A percentile compares a stretch with the other conserved stretches of the same genome.
These are phyloP conservation scores for Blastobotrys mokoenaii DNA, from an alignment of 805 yeast species.

Conservation along the genomic window DNA sequence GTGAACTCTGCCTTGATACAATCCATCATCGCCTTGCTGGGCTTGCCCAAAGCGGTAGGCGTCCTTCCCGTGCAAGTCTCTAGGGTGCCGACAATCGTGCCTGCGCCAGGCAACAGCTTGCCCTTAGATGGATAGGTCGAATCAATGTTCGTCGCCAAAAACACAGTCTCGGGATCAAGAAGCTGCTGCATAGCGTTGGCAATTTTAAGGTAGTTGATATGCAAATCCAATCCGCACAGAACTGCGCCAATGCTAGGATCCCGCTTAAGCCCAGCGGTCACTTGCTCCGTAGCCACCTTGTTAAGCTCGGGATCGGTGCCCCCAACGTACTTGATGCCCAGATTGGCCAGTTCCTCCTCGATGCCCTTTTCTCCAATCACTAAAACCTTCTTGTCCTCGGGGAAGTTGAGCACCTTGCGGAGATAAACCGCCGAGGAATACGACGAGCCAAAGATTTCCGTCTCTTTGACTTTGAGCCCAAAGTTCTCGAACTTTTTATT, in stretches of 20 bases:
- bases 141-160: constrained; percentile 90
- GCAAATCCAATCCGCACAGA: constrained; percentile 75
- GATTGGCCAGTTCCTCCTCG: constrained; percentile 61
- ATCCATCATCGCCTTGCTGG: constrained; percentile 82
- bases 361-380: constrained; percentile 86
- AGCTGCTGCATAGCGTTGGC: constrained; percentile 79
- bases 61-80: constrained; percentile 67
- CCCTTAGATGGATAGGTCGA: constrained; percentile 92
- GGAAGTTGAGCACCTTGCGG: constrained; percentile 63
- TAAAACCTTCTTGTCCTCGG: constrained; percentile 74
- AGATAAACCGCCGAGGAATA: constrained; percentile 87
- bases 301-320: constrained; percentile 63
- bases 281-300: constrained; percentile 45
- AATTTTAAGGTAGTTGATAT: constrained; percentile 71
- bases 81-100: constrained; percentile 74
- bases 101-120: constrained; percentile 86
- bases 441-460: constrained; percentile 84
- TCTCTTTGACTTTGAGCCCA: constrained; percentile 36
- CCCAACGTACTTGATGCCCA: constrained; percentile 75
- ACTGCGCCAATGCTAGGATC: constrained; percentile 82
- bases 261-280: constrained; percentile 30
- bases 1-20: constrained; percentile 63
- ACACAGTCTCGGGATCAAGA: constrained; percentile 52
- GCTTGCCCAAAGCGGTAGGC: constrained; percentile 92
- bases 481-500: constrained; percentile 64